phyloP scores from a whole-genome alignment of 2,329 filamentous ascomycete species.

The Hypocrella siamensis region DNA sequence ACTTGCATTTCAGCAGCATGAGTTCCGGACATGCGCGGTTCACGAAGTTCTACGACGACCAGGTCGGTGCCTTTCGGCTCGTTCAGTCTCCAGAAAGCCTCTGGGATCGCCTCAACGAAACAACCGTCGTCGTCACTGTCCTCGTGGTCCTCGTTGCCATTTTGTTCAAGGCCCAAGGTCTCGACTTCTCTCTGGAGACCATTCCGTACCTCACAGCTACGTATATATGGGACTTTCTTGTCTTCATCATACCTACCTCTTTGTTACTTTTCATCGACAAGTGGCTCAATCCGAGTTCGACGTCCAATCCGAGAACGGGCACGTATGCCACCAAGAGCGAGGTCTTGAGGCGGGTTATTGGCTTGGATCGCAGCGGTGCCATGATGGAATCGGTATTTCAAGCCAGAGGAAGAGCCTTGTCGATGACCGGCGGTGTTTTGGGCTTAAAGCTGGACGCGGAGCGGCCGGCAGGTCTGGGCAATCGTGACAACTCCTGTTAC shows the following conservation, averaged over 20 bases:
- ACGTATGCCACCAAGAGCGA: constrained; percentile 47
- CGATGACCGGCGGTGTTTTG: constrained; percentile 29
- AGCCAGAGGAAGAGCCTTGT: constrained; percentile 39
- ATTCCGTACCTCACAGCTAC: constrained; percentile 15
- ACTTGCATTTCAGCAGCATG: constrained; percentile 14
- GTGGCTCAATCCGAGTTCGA: constrained; percentile 32
- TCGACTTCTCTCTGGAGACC: constrained; percentile 14
- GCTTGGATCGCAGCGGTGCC: constrained; percentile 35
- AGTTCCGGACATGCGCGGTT: constrained; percentile 16
- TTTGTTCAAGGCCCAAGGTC: constrained; percentile 17
- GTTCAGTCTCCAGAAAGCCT: constrained; percentile 11
- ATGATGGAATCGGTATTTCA: constrained; percentile 42
- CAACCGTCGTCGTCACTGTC: constrained; percentile 18
- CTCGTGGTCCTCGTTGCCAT: constrained; percentile 17
- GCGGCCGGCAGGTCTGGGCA: constrained; percentile 58
- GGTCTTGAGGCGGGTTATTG: constrained; percentile 46
- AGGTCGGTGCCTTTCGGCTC: constrained; percentile 16
- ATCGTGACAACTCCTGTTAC: constrained; percentile 92
- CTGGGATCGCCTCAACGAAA: constrained; percentile 17
- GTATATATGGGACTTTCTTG: constrained; percentile 44
- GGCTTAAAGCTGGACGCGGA: constrained; percentile 23
- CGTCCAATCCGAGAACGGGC: constrained; percentile 20
- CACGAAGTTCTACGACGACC: constrained; percentile 19
- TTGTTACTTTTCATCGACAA: constrained; percentile 41
- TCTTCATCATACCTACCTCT: constrained; percentile 38